phyloP scores from a whole-genome alignment of 2,329 filamentous ascomycete species.

The Cladosporium colombiae region DNA sequence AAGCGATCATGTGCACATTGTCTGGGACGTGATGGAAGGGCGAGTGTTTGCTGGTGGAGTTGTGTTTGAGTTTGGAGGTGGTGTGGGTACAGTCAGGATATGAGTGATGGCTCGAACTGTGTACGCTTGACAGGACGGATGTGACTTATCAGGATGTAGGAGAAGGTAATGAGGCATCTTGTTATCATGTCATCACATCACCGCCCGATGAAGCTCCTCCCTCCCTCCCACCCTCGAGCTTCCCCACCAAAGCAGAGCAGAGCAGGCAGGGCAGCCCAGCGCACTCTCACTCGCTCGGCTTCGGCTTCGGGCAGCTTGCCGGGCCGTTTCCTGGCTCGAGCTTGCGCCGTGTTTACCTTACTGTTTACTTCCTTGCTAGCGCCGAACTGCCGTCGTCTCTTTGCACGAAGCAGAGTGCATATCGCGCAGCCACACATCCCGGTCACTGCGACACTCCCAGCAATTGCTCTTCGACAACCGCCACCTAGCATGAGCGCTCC shows the following conservation, averaged over 20 bases:
- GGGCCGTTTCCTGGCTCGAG: neutral
- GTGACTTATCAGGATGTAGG: neutral
- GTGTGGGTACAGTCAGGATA: neutral
- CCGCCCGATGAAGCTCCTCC: neutral
- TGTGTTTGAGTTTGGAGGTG: neutral
- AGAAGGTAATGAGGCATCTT: neutral
- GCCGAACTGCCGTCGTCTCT: neutral
- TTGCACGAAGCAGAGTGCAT: neutral
- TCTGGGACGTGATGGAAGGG: neutral
- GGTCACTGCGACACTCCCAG: neutral
- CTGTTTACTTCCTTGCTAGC: neutral
- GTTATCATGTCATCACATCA: neutral
- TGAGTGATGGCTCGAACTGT: neutral
- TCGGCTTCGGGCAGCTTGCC: neutral
- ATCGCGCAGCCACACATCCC: constrained; percentile 7
- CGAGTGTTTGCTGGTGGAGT: constrained; percentile 12
- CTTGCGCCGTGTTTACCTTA: constrained; percentile 8
- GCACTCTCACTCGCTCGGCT: neutral
- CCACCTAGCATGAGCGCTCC: constrained; percentile 18
- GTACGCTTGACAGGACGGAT: neutral
- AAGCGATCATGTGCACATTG: constrained; percentile 20
- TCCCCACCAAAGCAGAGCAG: neutral
- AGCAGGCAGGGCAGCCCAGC: too few species aligned
- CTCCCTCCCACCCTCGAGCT: too few species aligned
- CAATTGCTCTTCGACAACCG: neutral